phyloP scores from a whole-genome alignment of 305 asterid genomes.

The Solanum chacoense region DNA sequence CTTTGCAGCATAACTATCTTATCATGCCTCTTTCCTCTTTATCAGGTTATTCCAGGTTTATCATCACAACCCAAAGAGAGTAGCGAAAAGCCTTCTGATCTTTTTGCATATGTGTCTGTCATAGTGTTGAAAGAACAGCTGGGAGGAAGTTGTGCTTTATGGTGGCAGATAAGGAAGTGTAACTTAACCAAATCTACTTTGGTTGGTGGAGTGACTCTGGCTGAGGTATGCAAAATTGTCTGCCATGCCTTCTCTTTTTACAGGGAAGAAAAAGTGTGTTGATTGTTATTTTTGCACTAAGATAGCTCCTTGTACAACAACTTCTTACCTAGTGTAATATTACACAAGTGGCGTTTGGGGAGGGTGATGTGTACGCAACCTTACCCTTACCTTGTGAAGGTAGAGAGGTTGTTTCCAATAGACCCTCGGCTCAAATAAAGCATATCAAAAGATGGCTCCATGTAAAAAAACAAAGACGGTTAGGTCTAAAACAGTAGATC shows the following conservation, averaged over 20 bases:
- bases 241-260: neutral
- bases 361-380: neutral
- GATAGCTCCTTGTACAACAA: neutral
- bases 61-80: constrained; percentile 25
- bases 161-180: constrained; percentile 51
- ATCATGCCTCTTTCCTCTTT: neutral
- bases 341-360: neutral
- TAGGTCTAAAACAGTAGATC: neutral
- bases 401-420: neutral
- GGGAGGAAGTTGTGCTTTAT: constrained; percentile 3
- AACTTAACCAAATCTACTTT: constrained; percentile 59
- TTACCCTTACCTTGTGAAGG: neutral
- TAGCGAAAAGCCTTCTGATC: constrained; percentile 26
- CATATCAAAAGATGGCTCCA: neutral
- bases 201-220: constrained; percentile 50
- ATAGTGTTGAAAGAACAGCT: constrained; percentile 21
- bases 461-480: neutral
- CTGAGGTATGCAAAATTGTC: constrained; percentile 40
- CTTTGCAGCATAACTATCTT: neutral
- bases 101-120: constrained; percentile 47
- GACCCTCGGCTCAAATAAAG: neutral
- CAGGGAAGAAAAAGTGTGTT: neutral
- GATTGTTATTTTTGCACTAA: neutral
- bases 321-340: neutral
- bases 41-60: constrained; percentile 76